Evolutionary conservation across 768 basidiomycete species (phyloP).

Genomic region (Lactifluus volemus): DNA sequence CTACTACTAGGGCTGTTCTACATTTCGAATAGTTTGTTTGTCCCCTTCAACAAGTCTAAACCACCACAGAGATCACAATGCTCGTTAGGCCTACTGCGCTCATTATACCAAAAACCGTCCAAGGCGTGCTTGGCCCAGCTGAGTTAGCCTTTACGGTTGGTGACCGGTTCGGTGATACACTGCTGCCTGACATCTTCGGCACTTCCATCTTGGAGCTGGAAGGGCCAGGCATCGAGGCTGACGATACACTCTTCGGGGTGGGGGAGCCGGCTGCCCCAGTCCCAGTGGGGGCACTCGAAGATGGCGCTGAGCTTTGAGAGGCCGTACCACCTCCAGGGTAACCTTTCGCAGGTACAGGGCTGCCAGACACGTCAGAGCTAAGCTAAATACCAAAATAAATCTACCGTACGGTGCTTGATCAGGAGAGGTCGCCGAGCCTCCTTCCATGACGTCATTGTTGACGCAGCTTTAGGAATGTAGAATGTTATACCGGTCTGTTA

Average conservation of each 20-base stretch:
- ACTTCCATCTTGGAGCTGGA: background rate
- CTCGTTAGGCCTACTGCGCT: slow-evolving; percentile 45
- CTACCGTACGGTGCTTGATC: background rate
- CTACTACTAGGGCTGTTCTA: background rate
- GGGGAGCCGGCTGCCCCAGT: background rate
- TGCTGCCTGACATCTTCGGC: background rate
- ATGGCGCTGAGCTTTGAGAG: background rate
- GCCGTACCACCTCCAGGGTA: background rate
- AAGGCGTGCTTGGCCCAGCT: slow-evolving; percentile 27
- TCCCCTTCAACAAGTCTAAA: slow-evolving; percentile 1
- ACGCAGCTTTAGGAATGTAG: slow-evolving; percentile 6
- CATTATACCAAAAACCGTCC: slow-evolving; percentile 36
- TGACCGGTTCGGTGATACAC: slow-evolving; percentile 19
- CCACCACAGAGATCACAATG: slow-evolving; percentile 36
- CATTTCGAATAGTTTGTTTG: slow-evolving; percentile 1
- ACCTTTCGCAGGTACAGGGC: background rate
- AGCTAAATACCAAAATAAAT: background rate
- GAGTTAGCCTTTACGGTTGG: slow-evolving; percentile 24
- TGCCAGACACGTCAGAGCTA: background rate
- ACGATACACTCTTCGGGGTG: background rate
- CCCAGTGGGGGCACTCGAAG: background rate
- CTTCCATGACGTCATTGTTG: slow-evolving; percentile 8
- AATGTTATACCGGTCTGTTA: background rate
- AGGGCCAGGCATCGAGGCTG: background rate
- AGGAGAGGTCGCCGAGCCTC: background rate